Evolutionary conservation across 1,284 basidiomycete genomes (phyloP), one percentile per base, ranked within the genome.

Genomic region (Baeospora myosura): DNA sequence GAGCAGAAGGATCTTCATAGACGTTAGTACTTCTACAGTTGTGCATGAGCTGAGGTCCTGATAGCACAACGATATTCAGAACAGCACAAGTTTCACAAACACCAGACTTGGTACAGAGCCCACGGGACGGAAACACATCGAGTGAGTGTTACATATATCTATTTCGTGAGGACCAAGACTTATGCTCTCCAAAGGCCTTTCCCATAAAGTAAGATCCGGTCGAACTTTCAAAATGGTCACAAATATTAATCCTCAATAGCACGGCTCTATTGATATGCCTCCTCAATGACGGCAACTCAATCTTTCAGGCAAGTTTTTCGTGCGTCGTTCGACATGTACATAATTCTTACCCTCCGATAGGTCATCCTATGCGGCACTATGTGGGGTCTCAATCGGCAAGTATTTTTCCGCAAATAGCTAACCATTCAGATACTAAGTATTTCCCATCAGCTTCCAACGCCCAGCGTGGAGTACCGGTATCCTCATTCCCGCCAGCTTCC

Each of bases 101-200:
- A 74, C 33, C 78, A 88, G 62, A 90, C 87, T 0, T 94, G 89
- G 87, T 94, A 94, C 24, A 70, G 86, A 30, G 79, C 88, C 5
- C 88, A 92, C 59, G 88, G 86, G 30, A 92, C 88, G 3, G 80
- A 82, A 42, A 91, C 90, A 0, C 89, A 93, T 58, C 67, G 81
- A 38, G 81, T 17, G 16, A 47, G 72, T 52, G 11, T 21, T 43
- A n/a, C n/a, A n/a, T 42, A 40, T 38, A 39, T 42, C 7, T 38
- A 30, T 33, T 29, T 31, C 22, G 36, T 18, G 30, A 34, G n/a
- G n/a, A n/a, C n/a, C n/a, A n/a, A n/a, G 24, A n/a, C 38, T 3
- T 11, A 7, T 28, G 11, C 14, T 40, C 40, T 35, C 37, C 43
- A 18, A 51, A 82, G 81, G 88, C 88, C 4, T 92, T 92, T 59